Base-by-base conservation (phyloP, 352 stramenopile genomes). In the Pythium grandisporangium region DNA sequence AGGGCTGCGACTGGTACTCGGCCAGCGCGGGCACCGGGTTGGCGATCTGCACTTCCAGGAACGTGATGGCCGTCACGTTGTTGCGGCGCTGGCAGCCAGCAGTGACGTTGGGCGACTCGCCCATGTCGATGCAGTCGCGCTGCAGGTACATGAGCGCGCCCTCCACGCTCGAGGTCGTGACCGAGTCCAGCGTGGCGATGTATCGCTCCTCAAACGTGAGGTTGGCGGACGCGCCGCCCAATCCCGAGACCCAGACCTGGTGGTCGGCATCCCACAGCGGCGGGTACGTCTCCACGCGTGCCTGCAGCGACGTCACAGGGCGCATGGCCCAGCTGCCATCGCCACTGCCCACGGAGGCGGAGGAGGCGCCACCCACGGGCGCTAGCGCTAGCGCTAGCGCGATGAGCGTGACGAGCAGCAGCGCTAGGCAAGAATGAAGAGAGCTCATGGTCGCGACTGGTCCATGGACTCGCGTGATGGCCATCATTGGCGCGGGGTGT, bases 81-180 rank as follows among this genome's bases (percentile, higher is more conserved):
- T 84, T 76, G 26, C 62, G 61, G 26, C 73, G 67, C 33, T 52
- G 25, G 36, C 73, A 86, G 33, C 49, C 48, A n/a, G 17, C 34
- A n/a, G n/a, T n/a, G 3, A 27, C 33, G 26, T 46, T 49, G 16
- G 65, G 70, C 24, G 66, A 43, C 5, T 37, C 48, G 12, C 68
- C 68, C 3, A 61, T 48, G 46, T 86, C 68, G 46, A 86, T 82
- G 19, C 70, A 82, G 56, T 84, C 70, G 20, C 68, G 61, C 42
- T 86, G 73, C 10, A 86, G 55, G 42, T 84, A 84, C 70, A 81
- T 74, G 33, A 86, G 58, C 16, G 59, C 68, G 20, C 73, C 73
- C 22, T 87, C 70, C 17, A 87, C 55, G 43, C 65, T 87, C 19
- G 74, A 71, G 2, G 74, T 87, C 27, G 71, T 83, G 22, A 84